A percentile compares a stretch with the other conserved stretches of the same genome.
phyloP scores from a whole-genome alignment of 257 asterid genomes.

The Rehmannia glutinosa region DNA sequence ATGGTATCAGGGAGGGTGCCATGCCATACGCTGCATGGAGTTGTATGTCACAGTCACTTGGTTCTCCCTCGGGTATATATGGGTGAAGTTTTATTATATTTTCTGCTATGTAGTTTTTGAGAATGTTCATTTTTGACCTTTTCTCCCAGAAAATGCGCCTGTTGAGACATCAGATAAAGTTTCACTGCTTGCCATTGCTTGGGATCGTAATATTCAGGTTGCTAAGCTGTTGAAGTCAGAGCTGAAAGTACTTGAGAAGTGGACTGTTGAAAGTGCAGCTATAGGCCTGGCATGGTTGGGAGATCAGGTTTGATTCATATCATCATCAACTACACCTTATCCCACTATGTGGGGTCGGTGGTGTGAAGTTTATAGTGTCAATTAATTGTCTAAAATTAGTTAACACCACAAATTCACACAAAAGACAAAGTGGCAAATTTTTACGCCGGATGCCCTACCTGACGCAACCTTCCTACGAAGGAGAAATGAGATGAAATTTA shows the following conservation, averaged over 20 bases:
- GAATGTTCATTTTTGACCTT: conserved; percentile 11
- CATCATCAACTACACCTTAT: too few species aligned
- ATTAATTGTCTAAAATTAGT: too few species aligned
- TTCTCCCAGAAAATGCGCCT: conserved; percentile 47
- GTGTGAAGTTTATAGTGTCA: too few species aligned
- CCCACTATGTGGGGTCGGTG: too few species aligned
- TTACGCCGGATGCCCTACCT: too few species aligned
- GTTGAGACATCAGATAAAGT: conserved; percentile 55
- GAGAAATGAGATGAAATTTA: not conserved
- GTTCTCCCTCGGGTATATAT: conserved; percentile 49
- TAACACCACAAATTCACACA: too few species aligned
- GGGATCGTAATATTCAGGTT: conserved; percentile 80
- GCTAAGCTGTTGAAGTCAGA: conserved; percentile 82
- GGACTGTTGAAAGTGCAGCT: conserved; percentile 75
- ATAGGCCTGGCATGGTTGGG: conserved; percentile 91
- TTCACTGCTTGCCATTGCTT: conserved; percentile 90
- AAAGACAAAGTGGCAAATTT: too few species aligned
- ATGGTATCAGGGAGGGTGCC: conserved; percentile 76
- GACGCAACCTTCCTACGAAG: too few species aligned
- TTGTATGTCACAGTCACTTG: conserved; percentile 44
- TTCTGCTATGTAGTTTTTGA: not conserved
- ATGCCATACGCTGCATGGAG: conserved; percentile 98
- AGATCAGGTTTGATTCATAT: conserved; percentile 64
- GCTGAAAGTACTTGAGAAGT: conserved; percentile 54
- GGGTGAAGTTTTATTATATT: conserved; percentile 9